Conservation (phyloP, 179 eudicot species). For the Patellifolia procumbens region DNA sequence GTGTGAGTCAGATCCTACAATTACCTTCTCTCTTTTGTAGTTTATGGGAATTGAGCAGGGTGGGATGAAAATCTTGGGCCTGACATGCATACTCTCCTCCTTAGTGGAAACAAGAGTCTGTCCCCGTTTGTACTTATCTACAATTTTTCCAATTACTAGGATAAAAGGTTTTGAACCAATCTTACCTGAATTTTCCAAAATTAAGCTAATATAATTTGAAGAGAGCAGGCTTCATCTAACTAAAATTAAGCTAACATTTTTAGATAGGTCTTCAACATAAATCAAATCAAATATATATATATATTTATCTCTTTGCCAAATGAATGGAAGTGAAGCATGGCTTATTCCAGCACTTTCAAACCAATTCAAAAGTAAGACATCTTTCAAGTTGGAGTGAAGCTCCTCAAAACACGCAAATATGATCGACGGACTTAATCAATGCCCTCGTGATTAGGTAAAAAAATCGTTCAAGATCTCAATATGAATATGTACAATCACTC, state of each 20-base stretch:
- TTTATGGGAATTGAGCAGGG: not conserved
- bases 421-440: not conserved
- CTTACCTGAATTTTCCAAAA: not conserved
- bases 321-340: not conserved
- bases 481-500: no score
- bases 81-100: not conserved
- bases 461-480: not conserved
- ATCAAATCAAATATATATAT: no score
- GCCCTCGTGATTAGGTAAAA: not conserved
- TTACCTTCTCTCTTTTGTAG: not conserved
- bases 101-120: not conserved
- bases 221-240: no score
- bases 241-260: not conserved
- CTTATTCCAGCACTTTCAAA: not conserved
- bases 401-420: not conserved
- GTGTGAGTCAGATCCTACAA: not conserved
- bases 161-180: not conserved
- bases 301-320: not conserved
- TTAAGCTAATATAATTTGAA: no score
- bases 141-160: not conserved
- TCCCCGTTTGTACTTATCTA: not conserved
- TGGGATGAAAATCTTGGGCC: not conserved
- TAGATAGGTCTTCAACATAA: not conserved
- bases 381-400: not conserved
- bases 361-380: not conserved